A percentile compares a stretch with the other conserved stretches of the same genome.
These are phyloP conservation scores for Galerina marginata DNA, from an alignment of 768 basidiomycete genomes.

Conservation along the genomic window DNA sequence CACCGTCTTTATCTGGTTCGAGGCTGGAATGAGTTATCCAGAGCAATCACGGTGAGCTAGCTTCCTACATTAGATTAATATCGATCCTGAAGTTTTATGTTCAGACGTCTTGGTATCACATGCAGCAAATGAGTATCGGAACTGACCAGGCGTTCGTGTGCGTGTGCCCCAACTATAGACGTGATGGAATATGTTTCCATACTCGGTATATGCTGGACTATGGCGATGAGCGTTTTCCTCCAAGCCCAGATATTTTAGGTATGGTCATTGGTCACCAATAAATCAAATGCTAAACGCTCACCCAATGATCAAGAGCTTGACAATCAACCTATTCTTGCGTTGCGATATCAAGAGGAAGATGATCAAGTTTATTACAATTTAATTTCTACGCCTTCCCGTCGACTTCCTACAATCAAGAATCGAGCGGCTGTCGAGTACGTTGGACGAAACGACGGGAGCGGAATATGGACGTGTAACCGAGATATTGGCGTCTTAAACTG, in stretches of 20 bases:
- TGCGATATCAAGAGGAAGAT: neutral
- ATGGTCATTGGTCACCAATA: no score
- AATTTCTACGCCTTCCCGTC: conserved; percentile 5
- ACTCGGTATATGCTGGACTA: no score
- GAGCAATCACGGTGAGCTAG: neutral
- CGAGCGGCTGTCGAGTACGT: conserved; percentile 13
- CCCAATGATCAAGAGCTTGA: neutral
- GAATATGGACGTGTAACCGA: conserved; percentile 14
- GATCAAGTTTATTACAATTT: conserved; percentile 3
- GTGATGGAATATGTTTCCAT: no score
- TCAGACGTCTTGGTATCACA: no score
- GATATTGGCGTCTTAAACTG: conserved; percentile 1
- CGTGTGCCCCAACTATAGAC: no score
- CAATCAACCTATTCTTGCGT: neutral
- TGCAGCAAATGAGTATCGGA: no score
- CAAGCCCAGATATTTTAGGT: no score
- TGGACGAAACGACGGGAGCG: conserved; percentile 10
- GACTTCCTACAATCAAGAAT: conserved; percentile 9
- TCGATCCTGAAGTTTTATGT: no score
- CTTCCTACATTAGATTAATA: no score
- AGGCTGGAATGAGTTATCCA: neutral
- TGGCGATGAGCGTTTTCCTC: no score
- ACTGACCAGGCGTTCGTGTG: no score
- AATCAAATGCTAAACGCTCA: no score
- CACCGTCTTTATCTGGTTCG: neutral